Base-by-base conservation (phyloP, 371 early-diverging fungal species). In the Mortierella sp. region DNA sequence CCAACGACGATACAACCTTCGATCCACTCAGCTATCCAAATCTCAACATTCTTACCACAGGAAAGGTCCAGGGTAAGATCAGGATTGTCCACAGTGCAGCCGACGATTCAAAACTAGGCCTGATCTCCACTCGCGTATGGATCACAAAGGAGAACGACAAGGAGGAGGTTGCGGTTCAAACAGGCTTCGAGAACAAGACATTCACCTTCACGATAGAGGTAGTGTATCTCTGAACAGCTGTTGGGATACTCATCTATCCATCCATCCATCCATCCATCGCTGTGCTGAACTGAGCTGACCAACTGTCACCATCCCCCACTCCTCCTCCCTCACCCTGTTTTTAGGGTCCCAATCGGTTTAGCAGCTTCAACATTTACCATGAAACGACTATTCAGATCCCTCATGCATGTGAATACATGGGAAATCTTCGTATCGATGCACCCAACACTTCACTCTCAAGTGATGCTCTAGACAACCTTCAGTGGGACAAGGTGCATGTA, bases 61-160 rank as follows among this genome's bases (percentile, higher is more conserved):
- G 71, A 24, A 76, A 76, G 19, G 64, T 70, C 3, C 71, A 76
- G 56, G 78, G 78, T 18, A 70, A 66, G 56, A 50, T 76, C 45
- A 61, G 66, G 16, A 53, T 76, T 1, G 54, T 76, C 52, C 71
- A 76, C 39, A 58, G 62, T 21, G 45, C 55, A 4, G 52, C 57
- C 5, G 67, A 66, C 45, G 63, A 61, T 45, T 60, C 70, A 9
- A 59, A 58, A 4, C 54, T 64, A 4, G 74, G 61, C 23, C 52
- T 62, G 50, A 41, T 76, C 58, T 70, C 78, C 9, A 57, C 63
- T 30, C 61, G 78, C n/a, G 41, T 76, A 54, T 76, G 78, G 78
- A 67, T 70, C 60, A 65, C 70, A 13, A 69, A 70, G 51, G 71
- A 76, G 24, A 62, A 38, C 30, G 78, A 76, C 42, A 70, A 69